phyloP scores from a whole-genome alignment of 2,329 filamentous ascomycete genomes.

The Lachnellula occidentalis region DNA sequence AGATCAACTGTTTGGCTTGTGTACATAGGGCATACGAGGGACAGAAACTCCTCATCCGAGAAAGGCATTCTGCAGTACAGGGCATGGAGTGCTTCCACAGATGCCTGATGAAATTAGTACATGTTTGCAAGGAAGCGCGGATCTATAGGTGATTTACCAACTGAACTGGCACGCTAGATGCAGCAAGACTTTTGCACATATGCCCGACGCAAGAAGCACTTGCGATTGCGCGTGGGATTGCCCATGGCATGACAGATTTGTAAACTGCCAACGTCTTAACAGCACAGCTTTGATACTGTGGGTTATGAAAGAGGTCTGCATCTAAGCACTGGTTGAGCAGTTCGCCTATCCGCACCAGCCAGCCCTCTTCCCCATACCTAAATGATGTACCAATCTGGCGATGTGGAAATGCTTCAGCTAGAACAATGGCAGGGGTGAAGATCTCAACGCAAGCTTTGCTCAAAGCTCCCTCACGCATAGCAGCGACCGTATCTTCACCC shows the following conservation, averaged over 20 bases:
- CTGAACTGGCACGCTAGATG: slow-evolving; percentile 65
- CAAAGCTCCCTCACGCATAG: slow-evolving; percentile 74
- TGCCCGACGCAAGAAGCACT: slow-evolving; percentile 64
- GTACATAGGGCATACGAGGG: slow-evolving; percentile 76
- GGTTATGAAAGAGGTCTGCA: slow-evolving; percentile 57
- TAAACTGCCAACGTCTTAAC: slow-evolving; percentile 73
- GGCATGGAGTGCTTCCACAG: slow-evolving; percentile 77
- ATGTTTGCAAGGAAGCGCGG: background rate
- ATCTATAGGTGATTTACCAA: slow-evolving; percentile 48
- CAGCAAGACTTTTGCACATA: slow-evolving; percentile 66
- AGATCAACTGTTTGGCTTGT: slow-evolving; percentile 64
- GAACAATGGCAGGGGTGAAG: slow-evolving; percentile 73
- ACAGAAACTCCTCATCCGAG: slow-evolving; percentile 70
- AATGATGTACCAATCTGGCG: slow-evolving; percentile 59
- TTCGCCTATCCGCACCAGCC: slow-evolving; percentile 71
- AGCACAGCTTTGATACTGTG: slow-evolving; percentile 63
- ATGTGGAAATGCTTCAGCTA: slow-evolving; percentile 70
- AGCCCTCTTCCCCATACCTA: slow-evolving; percentile 76
- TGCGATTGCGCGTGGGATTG: slow-evolving; percentile 75
- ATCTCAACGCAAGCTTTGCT: slow-evolving; percentile 91
- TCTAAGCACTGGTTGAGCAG: slow-evolving; percentile 70
- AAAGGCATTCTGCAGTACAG: slow-evolving; percentile 73
- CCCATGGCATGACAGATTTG: slow-evolving; percentile 78
- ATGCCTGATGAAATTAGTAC: slow-evolving; percentile 47
- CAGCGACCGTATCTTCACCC: slow-evolving; percentile 80